Conservation (phyloP, 208 protist genomes). For the Leishmania tarentolae region DNA sequence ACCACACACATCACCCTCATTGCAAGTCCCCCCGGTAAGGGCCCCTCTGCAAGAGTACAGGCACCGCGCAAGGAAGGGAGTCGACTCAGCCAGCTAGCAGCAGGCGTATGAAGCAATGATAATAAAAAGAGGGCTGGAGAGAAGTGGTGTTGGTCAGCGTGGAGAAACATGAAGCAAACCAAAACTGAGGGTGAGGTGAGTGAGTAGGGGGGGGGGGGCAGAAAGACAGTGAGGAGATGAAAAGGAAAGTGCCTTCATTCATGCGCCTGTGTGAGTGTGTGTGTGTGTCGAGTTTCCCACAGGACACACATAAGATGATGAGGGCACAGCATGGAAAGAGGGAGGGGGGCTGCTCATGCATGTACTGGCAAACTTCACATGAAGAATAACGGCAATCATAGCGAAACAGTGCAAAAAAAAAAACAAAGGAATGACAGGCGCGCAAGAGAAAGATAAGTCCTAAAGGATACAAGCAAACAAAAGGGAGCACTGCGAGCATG, state of each 20-base stretch:
- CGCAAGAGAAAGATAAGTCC: background rate
- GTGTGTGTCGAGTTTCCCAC: background rate
- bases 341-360: background rate
- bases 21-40: background rate
- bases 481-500: background rate
- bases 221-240: background rate
- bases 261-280: background rate
- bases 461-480: background rate
- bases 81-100: background rate
- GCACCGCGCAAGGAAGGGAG: background rate
- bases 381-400: background rate
- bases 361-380: background rate
- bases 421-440: constrained; percentile 12
- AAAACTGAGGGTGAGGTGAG: background rate
- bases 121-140: constrained; percentile 4
- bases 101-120: background rate
- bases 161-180: background rate
- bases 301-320: background rate
- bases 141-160: background rate
- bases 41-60: background rate
- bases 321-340: background rate
- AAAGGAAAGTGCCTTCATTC: background rate
- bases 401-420: background rate
- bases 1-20: background rate
- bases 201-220: background rate